Evolutionary conservation across 495 filamentous ascomycete species (phyloP).

Genomic region (Xylona heveae): DNA sequence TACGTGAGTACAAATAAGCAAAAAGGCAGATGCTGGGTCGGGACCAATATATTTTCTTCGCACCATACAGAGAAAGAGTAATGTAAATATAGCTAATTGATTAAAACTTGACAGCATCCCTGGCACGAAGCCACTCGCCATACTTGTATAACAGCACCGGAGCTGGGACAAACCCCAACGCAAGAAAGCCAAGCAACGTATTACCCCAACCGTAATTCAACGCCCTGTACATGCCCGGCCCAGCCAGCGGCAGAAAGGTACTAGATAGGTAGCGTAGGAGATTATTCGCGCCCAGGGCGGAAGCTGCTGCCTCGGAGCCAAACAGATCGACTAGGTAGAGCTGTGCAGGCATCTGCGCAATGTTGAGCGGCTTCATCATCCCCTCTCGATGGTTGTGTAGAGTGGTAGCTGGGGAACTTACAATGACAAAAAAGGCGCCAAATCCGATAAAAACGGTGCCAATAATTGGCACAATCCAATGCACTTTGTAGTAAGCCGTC

Average conservation of each 20-base stretch:
- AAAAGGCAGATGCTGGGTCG: too few species aligned
- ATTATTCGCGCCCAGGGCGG: conserved; percentile 13
- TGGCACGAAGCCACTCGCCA: conserved; percentile 9
- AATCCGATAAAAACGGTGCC: conserved; percentile 16
- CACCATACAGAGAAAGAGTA: too few species aligned
- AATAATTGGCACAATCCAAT: conserved; percentile 20
- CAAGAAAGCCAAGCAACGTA: conserved; percentile 10
- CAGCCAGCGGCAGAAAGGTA: conserved; percentile 10
- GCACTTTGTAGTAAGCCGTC: conserved; percentile 13
- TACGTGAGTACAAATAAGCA: too few species aligned
- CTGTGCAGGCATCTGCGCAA: conserved; percentile 11
- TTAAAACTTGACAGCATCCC: too few species aligned
- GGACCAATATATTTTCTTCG: too few species aligned
- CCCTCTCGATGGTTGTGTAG: too few species aligned
- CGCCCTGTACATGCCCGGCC: conserved; percentile 7
- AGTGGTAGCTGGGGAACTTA: neutral
- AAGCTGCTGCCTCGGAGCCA: conserved; percentile 13
- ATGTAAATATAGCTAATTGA: too few species aligned
- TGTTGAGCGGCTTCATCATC: too few species aligned
- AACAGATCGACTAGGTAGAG: conserved; percentile 19
- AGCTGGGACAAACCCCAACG: conserved; percentile 8
- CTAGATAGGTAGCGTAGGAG: conserved; percentile 10
- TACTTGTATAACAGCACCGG: conserved; percentile 11
- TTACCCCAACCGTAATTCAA: conserved; percentile 13
- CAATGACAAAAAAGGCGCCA: conserved; percentile 7